Evolutionary conservation across 129 eudicot genomes (phyloP).

Genomic region (Apium graveolens): DNA sequence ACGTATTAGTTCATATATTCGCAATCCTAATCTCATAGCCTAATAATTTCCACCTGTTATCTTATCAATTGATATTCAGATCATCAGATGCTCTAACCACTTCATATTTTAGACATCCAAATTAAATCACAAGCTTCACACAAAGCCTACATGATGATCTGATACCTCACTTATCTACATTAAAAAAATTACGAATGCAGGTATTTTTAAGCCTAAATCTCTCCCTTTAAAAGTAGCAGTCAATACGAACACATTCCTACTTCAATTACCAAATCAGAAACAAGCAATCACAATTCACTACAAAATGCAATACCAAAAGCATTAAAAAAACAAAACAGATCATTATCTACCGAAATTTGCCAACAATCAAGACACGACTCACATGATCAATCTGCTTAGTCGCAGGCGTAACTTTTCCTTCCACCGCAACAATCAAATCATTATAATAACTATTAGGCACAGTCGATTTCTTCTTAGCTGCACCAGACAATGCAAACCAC

Average conservation of each 20-base stretch:
- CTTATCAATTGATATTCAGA: neutral
- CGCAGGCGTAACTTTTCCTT: conserved; percentile 79
- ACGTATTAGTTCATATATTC: neutral
- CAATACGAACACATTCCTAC: neutral
- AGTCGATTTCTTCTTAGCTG: conserved; percentile 97
- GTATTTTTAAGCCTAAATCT: neutral
- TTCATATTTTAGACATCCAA: neutral
- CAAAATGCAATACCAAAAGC: neutral
- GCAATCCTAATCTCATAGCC: neutral
- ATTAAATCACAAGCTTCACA: neutral
- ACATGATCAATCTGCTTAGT: conserved; percentile 96
- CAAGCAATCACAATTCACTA: conserved; percentile 1
- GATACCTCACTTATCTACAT: neutral
- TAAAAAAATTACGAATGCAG: neutral
- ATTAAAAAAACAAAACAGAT: conserved; percentile 9
- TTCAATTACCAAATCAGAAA: conserved; percentile 8
- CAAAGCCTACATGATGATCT: neutral
- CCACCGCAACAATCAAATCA: conserved; percentile 65
- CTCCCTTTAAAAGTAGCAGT: neutral
- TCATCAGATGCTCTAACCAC: neutral
- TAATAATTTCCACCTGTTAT: neutral
- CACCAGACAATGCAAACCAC: conserved; percentile 89
- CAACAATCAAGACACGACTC: conserved; percentile 20
- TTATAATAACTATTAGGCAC: conserved; percentile 83
- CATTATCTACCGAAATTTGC: neutral